Base-by-base conservation (phyloP, 495 filamentous ascomycete genomes). In the Hypomontagnella monticulosa region DNA sequence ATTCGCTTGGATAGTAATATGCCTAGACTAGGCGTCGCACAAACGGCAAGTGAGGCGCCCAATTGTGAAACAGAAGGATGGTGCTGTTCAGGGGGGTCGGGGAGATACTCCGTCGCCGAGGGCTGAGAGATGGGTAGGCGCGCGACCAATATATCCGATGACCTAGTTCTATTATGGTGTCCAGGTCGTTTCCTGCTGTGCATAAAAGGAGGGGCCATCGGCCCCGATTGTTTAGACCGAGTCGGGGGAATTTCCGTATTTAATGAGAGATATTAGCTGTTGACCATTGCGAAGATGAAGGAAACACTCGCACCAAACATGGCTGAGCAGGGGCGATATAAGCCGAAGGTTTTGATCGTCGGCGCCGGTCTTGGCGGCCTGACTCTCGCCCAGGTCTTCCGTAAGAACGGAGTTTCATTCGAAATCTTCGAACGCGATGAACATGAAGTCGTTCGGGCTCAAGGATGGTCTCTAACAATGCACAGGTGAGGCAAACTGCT, bases 371-470 rank as follows among this genome's bases (percentile, higher is more conserved):
- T 84, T 6, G 82, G 81, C 9, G 81, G 82, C 14, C 73, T 84
- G 3, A 80, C 80, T 5, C 79, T 86, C 2, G 84, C 83, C 7
- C 83, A 87, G 58, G 79, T 79, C 18, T 75, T 87, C 8, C 76
- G 79, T 27, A 78, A 84, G 51, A 71, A 79, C 48, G 74, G 75
- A 48, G 79, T 87, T 30, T 76, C 80, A 5, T 81, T 83, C 68
- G 78, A 80, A 43, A 75, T 87, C 51, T 85, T 84, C 42, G 83
- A 85, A 53, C 71, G 75, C n/a, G 75, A 78, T 49, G 76, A 78
- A 59, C 73, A 76, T 46, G 76, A 78, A 69, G 64, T 64, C 43
- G 61, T 70, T 20, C 66, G 74, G 27, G 67, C 73, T 6, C 63
- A 69, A 36, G 77, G 77, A 23, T 76, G 76, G 66, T 76, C 67